These are phyloP conservation scores for Hypoxylon sp. DNA, from an alignment of 2,329 filamentous ascomycete genomes.

Conservation along the genomic window DNA sequence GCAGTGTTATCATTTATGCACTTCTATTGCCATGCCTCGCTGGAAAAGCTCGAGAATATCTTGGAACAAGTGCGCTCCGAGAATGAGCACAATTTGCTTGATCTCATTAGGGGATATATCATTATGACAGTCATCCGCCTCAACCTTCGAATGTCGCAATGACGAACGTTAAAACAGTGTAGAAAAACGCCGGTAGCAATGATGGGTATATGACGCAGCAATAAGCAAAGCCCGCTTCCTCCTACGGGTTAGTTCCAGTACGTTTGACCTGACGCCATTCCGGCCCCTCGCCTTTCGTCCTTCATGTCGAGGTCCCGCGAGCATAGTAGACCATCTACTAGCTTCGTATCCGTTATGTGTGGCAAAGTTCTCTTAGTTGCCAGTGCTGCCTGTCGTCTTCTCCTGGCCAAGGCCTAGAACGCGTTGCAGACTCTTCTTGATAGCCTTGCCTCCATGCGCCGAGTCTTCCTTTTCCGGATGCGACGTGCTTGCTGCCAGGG, in stretches of 20 bases:
- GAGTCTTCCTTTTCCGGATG: constrained; percentile 26
- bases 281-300: neutral
- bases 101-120: constrained; percentile 14
- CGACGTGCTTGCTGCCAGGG: constrained; percentile 16
- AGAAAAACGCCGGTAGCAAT: constrained; percentile 27
- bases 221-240: constrained; percentile 16
- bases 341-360: constrained; percentile 10
- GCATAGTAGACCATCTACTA: neutral
- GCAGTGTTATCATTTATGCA: too few relatives aligned
- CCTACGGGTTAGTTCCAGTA: constrained; percentile 8
- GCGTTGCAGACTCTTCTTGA: constrained; percentile 48
- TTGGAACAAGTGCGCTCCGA: neutral
- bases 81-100: neutral
- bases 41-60: neutral
- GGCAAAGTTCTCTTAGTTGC: constrained; percentile 20
- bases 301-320: neutral
- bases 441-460: constrained; percentile 35
- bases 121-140: neutral
- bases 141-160: constrained; percentile 3
- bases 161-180: constrained; percentile 1
- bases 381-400: constrained; percentile 23
- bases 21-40: too few relatives aligned
- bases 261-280: constrained; percentile 4
- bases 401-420: constrained; percentile 48
- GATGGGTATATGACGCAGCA: constrained; percentile 31